Evolutionary conservation across 164 flowering plant species (phyloP), one percentile per base, ranked within the genome.

Genomic region (Piper longum): DNA sequence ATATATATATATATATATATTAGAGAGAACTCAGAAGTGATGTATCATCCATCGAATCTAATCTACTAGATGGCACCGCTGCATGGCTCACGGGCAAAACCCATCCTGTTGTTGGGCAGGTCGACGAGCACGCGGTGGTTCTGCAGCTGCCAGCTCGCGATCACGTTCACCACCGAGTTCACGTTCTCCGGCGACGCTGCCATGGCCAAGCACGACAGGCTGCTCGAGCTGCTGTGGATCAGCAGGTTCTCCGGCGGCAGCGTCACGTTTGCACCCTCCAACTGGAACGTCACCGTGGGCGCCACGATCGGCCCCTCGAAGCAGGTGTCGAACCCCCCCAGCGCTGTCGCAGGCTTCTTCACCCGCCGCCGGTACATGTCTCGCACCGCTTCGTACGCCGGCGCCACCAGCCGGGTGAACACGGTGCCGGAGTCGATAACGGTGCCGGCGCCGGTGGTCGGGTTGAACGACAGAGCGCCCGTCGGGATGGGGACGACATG

Each of bases 321-420:
- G 66, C 96, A 88, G 0, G 96, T 88, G 79, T 91, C 98, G 77
- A 91, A 91, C 51, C 96, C 96, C 0, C 92, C 96, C 3, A 88
- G 76, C 1, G 83, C 64, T 6, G 85, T 57, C 62, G 82, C 84
- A 1, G 73, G 65, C 3, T 62, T 69, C 48, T 74, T 76, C 0
- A 88, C 68, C 7, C 88, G 68, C 51, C 71, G 67, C 16, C 88
- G 67, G 79, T 85, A 86, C 63, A 66, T 87, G 70, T 83, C 73
- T 6, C 92, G 51, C 45, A 86, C 83, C 2, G 92, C 86, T 0
- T 11, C 67, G 78, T 88, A 88, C 0, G 79, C 96, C 41, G 90
- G 81, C 18, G 62, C 57, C 8, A 81, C 88, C 12, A 88, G 77
- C 36, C 80, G 56, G 3, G 84, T 79, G 67, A 79, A 75, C 2